These are phyloP conservation scores for Lippia alba DNA, from an alignment of 305 asterid species.

Conservation along the genomic window DNA sequence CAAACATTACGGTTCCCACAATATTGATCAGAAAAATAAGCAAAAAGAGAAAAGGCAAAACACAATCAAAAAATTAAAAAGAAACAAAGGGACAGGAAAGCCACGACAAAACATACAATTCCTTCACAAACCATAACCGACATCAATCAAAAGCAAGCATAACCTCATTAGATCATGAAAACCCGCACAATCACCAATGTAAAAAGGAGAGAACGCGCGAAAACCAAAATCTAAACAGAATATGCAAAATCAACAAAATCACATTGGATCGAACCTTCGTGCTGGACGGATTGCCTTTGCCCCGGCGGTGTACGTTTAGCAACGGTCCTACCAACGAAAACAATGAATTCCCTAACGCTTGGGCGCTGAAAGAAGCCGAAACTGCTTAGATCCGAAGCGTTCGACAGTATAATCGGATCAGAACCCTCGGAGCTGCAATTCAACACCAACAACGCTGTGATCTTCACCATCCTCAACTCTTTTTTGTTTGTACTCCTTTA, in stretches of 20 bases:
- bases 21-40: background rate
- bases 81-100: background rate
- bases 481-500: background rate
- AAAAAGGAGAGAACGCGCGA: background rate
- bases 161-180: conserved; percentile 12
- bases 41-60: background rate
- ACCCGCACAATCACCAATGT: conserved; percentile 4
- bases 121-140: background rate
- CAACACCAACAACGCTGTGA: conserved; percentile 93
- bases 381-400: conserved; percentile 77
- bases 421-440: conserved; percentile 74
- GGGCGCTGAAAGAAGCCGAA: conserved; percentile 91
- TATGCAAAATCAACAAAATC: background rate
- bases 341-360: conserved; percentile 81
- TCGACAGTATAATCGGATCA: conserved; percentile 82
- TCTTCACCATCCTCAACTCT: conserved; percentile 69
- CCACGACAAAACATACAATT: background rate
- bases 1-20: background rate
- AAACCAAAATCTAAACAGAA: background rate
- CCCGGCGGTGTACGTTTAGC: conserved; percentile 81
- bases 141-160: background rate
- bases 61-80: background rate
- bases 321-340: conserved; percentile 90
- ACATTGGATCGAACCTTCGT: conserved; percentile 62
- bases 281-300: conserved; percentile 95